Base-by-base conservation (phyloP, 257 asterid species). In the Paulownia fortunei region DNA sequence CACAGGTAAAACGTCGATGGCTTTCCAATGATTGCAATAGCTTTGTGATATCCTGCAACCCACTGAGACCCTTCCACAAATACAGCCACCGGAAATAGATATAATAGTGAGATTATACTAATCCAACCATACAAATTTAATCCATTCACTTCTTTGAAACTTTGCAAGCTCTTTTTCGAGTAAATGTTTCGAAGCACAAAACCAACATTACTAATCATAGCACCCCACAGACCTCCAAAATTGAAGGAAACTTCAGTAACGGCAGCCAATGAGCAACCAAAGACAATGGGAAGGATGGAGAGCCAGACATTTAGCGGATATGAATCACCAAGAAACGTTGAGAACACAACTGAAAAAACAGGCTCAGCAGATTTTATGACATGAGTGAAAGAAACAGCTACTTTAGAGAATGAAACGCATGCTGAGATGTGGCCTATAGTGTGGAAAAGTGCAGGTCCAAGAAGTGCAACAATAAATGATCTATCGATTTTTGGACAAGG, bases 201-300 rank as follows among this genome's bases (percentile, higher is more conserved):
- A 3, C 98, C 99, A 5, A 94, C 85, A 82, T 94, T 94, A 52
- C 97, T 91, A 41, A 94, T 94, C 97, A 94, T 87, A 36, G 99
- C 99, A 47, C 98, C 96, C 81, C 86, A 91, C 9, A 94, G 77
- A 21, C 99, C 99, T 32, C 82, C 94, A 46, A 91, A 76, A 65
- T 94, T 94, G 87, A 94, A 94, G 44, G 99, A 92, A 4, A 94
- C 99, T 56, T 94, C 99, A 63, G 99, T 94, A 8, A 94, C 74
- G 30, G 99, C 99, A 86, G 99, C 99, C 54, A 94, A 84, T 0
- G 99, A 94, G 84, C 99, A 94, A 79, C 99, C 99, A 86, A 94
- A 88, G 5, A 94, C 99, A 76, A 94, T 94, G 9, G 97, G 97
- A 61, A 94, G 79, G 66, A 94, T 91, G 5, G 99, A 94, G 0